Percentiles rank a stretch among this genome's conserved stretches.
phyloP scores from a whole-genome alignment of 2,329 filamentous ascomycete genomes.

The Ophiostoma tasmaniense region DNA sequence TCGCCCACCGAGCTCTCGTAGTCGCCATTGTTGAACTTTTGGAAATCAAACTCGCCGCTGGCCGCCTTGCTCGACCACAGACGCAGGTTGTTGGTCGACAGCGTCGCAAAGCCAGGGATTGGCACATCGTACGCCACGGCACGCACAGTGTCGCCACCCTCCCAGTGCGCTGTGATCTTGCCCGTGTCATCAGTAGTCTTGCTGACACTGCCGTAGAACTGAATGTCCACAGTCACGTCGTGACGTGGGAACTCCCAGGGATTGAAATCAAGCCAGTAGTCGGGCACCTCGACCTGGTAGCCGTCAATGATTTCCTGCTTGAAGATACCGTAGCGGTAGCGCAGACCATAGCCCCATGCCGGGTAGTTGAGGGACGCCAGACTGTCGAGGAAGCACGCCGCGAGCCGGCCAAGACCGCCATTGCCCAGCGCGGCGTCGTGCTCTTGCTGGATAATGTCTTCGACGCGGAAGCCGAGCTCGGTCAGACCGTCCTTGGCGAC shows the following conservation, averaged over 20 bases:
- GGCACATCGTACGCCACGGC: conserved; percentile 90
- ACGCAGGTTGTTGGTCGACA: conserved; percentile 90
- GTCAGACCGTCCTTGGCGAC: conserved; percentile 72
- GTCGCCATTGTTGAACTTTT: conserved; percentile 97
- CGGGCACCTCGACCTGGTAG: conserved; percentile 95
- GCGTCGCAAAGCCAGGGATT: conserved; percentile 82
- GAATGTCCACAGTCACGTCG: conserved; percentile 91
- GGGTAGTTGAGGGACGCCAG: conserved; percentile 90
- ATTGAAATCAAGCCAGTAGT: conserved; percentile 99
- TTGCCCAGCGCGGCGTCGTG: conserved; percentile 95
- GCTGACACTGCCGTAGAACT: conserved; percentile 84
- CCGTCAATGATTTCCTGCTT: conserved; percentile 98
- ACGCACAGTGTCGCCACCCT: conserved; percentile 84
- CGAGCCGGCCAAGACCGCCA: conserved; percentile 86
- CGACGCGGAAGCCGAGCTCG: conserved; percentile 92
- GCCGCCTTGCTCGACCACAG: conserved; percentile 97
- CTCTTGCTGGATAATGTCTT: conserved; percentile 90
- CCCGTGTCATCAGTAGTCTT: conserved; percentile 69
- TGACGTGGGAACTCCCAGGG: conserved; percentile 97
- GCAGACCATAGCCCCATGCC: conserved; percentile 92
- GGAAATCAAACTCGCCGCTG: conserved; percentile 96
- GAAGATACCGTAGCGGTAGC: conserved; percentile 97
- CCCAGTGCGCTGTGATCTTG: conserved; percentile 69
- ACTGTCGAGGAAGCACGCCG: conserved; percentile 95
- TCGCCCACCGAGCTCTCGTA: conserved; percentile 98